These are phyloP conservation scores for Penicillium sp. DNA, from an alignment of 2,329 filamentous ascomycete species.

Conservation along the genomic window DNA sequence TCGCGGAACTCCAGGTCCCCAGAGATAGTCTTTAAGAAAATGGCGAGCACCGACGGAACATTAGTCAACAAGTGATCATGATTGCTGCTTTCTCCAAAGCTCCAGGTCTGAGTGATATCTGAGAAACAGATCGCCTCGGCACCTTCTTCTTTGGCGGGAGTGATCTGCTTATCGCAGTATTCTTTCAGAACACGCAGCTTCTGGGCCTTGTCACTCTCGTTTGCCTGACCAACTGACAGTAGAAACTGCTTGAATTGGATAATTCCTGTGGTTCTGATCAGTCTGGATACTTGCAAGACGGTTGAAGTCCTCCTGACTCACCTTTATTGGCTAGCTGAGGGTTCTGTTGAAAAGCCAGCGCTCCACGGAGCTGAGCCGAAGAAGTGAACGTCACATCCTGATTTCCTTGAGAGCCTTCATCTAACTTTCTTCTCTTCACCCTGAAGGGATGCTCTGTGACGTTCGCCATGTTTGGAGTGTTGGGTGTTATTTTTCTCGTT, in stretches of 20 bases:
- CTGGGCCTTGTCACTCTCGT: constrained; percentile 36
- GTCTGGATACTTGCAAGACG: neutral
- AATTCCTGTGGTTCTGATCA: constrained; percentile 33
- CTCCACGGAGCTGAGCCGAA: constrained; percentile 65
- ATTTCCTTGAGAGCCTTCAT: constrained; percentile 21
- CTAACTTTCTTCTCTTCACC: constrained; percentile 43
- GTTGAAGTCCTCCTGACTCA: constrained; percentile 53
- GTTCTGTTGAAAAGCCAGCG: constrained; percentile 72
- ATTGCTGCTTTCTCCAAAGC: constrained; percentile 74
- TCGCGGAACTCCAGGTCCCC: constrained; percentile 70
- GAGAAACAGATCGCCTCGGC: constrained; percentile 66
- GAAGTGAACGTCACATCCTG: constrained; percentile 38
- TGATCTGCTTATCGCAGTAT: constrained; percentile 56
- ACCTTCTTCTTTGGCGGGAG: constrained; percentile 48
- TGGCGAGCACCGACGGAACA: constrained; percentile 75
- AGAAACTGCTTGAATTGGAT: constrained; percentile 48
- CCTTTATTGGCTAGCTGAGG: constrained; percentile 58
- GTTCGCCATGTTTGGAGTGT: constrained; percentile 29
- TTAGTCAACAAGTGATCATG: constrained; percentile 80
- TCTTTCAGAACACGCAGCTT: constrained; percentile 46
- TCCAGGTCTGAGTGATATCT: constrained; percentile 87
- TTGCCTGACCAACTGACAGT: constrained; percentile 36
- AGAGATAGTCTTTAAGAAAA: constrained; percentile 78
- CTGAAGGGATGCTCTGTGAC: constrained; percentile 34
- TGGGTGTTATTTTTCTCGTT: constrained; percentile 18